A percentile compares a stretch with the other conserved stretches of the same genome.
phyloP scores from a whole-genome alignment of 2,329 filamentous ascomycete genomes.

The Helicocarpus griseus region DNA sequence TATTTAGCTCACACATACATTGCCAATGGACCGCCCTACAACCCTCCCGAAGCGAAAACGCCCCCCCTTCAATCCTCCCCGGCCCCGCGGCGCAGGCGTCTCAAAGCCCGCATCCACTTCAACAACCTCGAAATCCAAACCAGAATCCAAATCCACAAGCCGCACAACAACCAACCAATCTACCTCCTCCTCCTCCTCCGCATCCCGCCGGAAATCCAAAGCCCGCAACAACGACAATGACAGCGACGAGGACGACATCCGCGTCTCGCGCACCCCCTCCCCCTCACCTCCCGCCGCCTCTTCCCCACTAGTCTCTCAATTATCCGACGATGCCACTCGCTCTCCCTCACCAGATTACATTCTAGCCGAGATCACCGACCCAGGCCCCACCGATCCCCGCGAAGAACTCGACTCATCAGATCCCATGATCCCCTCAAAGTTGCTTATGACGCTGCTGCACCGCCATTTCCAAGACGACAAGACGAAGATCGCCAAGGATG shows the following conservation, averaged over 20 bases:
- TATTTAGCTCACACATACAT: slow-evolving; percentile 7
- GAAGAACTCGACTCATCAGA: slow-evolving; percentile 26
- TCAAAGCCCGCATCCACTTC: slow-evolving; percentile 11
- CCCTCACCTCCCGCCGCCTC: neutral
- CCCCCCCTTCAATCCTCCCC: slow-evolving; percentile 38
- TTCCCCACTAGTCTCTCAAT: slow-evolving; percentile 5
- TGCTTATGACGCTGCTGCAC: slow-evolving; percentile 70
- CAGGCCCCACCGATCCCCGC: slow-evolving; percentile 13
- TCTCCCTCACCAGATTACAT: slow-evolving; percentile 32
- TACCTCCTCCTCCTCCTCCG: slow-evolving; percentile 10
- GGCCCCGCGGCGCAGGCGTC: slow-evolving; percentile 21
- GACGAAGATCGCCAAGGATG: slow-evolving; percentile 66
- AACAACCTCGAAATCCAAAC: slow-evolving; percentile 10
- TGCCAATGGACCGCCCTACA: slow-evolving; percentile 11
- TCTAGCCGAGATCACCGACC: slow-evolving; percentile 33
- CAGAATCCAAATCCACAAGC: slow-evolving; percentile 13
- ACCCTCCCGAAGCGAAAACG: slow-evolving; percentile 26
- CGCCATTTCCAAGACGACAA: slow-evolving; percentile 63
- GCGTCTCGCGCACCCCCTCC: slow-evolving; percentile 5
- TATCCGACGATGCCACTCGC: neutral
- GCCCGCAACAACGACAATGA: slow-evolving; percentile 5
- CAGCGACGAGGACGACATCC: neutral
- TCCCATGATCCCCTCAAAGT: slow-evolving; percentile 56
- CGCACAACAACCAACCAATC: slow-evolving; percentile 9
- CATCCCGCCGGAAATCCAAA: slow-evolving; percentile 9